Base-by-base conservation (phyloP, 2,329 filamentous ascomycete species). In the Zalaria sp. region DNA sequence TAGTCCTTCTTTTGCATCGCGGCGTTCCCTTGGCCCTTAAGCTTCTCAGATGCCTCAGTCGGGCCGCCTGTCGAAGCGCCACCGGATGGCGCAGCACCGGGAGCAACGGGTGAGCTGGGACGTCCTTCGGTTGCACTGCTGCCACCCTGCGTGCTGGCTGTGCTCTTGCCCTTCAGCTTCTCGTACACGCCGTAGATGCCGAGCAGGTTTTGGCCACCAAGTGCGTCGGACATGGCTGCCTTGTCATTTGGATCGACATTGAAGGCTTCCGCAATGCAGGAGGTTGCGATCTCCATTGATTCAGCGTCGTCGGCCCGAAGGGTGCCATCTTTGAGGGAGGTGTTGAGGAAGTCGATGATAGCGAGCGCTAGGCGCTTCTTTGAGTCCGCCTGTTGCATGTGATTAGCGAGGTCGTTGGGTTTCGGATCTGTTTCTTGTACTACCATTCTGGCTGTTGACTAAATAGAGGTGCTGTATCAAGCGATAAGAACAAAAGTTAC, bases 1-100 rank as follows among this genome's bases (percentile, higher is more conserved):
- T 95, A 95, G 64, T 96, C 86, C 69, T 94, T 95, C 61, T 82
- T 77, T 44, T 85, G 81, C 88, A 98, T 96, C 46, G 89, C 86
- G 41, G 85, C 79, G 66, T 98, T 98, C 53, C 91, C 91, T 57
- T 85, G 77, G 45, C 77, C 81, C 71, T 98, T 98, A 53, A 96
- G 72, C 49, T 73, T 72, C 60, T 98, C 91, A 46, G 89, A 89
- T 56, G 91, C 79, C 51, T 82, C 77, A 63, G 83, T 87, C 1
- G 56, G 54, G 8, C 51, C 49, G 26, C 55, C 55, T 8, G 51
- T 54, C 25, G 50, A 44, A 11, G 49, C 48, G 11, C 46, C 47
- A 11, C 38, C 54, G 77, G 71, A 35, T 69, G 75, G 46, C 25
- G 56, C 77, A 64, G 53, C 67, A 55, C 51, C 57, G 10, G 51